Evolutionary conservation across 1,139 yeast species (phyloP).

Genomic region (Candida glucosophila): DNA sequence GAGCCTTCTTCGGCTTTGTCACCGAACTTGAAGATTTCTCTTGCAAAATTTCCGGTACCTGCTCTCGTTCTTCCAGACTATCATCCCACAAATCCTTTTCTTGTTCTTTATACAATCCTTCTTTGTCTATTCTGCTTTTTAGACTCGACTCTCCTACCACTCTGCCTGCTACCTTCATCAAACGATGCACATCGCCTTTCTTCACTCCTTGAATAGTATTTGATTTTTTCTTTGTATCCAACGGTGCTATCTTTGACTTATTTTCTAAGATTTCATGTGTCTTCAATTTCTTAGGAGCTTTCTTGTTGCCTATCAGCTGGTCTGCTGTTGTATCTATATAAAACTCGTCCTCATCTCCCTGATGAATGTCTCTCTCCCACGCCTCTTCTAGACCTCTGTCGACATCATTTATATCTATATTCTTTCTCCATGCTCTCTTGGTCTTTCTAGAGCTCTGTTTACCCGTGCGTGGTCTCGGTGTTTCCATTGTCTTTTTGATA

Average conservation of each 20-base stretch:
- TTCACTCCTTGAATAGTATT: constrained; percentile 56
- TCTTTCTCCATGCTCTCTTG: constrained; percentile 92
- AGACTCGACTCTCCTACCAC: constrained; percentile 46
- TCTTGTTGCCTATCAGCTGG: constrained; percentile 12
- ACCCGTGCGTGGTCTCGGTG: constrained; percentile 9
- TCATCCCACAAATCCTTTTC: constrained; percentile 65
- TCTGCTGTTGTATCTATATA: constrained; percentile 69
- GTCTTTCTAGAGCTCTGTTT: constrained; percentile 81
- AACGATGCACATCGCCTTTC: constrained; percentile 55
- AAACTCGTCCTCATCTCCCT: constrained; percentile 60
- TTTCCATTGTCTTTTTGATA: constrained; percentile 8
- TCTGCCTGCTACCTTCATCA: constrained; percentile 77
- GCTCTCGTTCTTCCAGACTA: constrained; percentile 14
- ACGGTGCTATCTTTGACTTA: constrained; percentile 72
- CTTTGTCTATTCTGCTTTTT: constrained; percentile 47
- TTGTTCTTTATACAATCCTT: constrained; percentile 49
- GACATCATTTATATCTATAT: constrained; percentile 76
- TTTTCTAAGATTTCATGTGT: constrained; percentile 67
- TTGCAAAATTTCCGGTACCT: constrained; percentile 30
- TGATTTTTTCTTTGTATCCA: constrained; percentile 30
- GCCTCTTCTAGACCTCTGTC: constrained; percentile 62
- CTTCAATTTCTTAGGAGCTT: constrained; percentile 42
- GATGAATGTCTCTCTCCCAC: constrained; percentile 57
- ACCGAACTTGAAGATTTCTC: constrained; percentile 35
- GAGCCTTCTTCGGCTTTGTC: constrained; percentile 45